A percentile compares a stretch with the other conserved stretches of the same genome.
Conservation (phyloP, 371 early-diverging fungal species). For the Mortierella sp. region DNA sequence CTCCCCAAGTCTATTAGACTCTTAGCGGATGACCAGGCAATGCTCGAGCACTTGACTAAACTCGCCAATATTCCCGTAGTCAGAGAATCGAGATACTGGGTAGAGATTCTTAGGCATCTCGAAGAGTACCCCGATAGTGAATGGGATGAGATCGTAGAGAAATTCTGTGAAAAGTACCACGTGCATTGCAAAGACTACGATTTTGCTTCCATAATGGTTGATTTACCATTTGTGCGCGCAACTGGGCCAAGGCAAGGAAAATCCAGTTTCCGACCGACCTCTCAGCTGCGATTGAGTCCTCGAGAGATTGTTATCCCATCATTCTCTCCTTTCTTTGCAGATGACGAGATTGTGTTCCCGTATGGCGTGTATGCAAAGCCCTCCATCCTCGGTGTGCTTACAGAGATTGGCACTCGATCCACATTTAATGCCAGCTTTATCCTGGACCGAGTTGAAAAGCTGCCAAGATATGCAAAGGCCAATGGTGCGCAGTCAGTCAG, state of each 20-base stretch:
- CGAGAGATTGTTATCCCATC: slow-evolving; percentile 4
- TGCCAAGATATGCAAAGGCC: not conserved
- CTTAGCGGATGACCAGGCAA: slow-evolving; percentile 12
- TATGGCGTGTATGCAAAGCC: slow-evolving; percentile 14
- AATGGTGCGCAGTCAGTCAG: not conserved
- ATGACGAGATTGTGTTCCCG: slow-evolving; percentile 24
- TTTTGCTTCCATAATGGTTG: not conserved
- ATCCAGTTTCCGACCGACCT: not conserved
- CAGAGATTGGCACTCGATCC: slow-evolving; percentile 24
- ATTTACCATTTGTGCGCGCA: slow-evolving; percentile 17
- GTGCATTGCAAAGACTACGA: slow-evolving; percentile 5
- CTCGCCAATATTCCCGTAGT: not conserved
- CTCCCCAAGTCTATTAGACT: slow-evolving; percentile 13
- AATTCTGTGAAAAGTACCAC: slow-evolving; percentile 11
- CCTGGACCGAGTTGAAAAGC: slow-evolving; percentile 1
- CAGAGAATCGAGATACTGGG: slow-evolving; percentile 31
- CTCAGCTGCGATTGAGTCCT: slow-evolving; percentile 4
- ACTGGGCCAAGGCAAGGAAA: slow-evolving; percentile 4
- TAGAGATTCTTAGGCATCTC: slow-evolving; percentile 7
- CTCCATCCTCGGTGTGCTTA: slow-evolving; percentile 7
- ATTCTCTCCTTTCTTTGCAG: slow-evolving; percentile 11
- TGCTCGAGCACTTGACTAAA: not conserved
- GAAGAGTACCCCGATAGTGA: not conserved
- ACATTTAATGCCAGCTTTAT: slow-evolving; percentile 14
- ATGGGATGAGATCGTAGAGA: slow-evolving; percentile 25